phyloP scores from a whole-genome alignment of 2,329 filamentous ascomycete genomes.

The Whalleya microplaca region DNA sequence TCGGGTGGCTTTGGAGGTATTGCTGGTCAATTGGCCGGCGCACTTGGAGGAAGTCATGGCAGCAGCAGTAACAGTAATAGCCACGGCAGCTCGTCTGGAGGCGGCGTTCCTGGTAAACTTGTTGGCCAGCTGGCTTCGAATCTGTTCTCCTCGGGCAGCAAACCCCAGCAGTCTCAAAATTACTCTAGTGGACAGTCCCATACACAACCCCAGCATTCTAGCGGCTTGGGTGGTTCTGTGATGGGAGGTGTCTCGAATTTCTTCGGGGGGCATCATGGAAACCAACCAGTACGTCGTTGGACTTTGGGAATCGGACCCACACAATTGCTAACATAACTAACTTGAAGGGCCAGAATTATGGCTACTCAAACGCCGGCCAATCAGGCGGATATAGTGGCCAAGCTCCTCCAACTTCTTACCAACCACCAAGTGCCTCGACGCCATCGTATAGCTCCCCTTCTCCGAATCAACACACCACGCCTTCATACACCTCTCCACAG shows the following conservation, averaged over 20 bases:
- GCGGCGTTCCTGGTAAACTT: conserved; percentile 51
- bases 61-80: too few relatives aligned
- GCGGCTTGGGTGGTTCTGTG: conserved; percentile 56
- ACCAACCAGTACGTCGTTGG: conserved; percentile 41
- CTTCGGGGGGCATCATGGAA: conserved; percentile 53
- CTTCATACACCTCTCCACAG: conserved; percentile 26
- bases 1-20: conserved; percentile 50
- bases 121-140: conserved; percentile 60
- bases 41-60: conserved; percentile 32
- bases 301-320: neutral
- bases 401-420: conserved; percentile 66
- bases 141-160: conserved; percentile 54
- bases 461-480: conserved; percentile 33
- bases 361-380: conserved; percentile 61
- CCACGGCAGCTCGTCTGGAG: conserved; percentile 32
- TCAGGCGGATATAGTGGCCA: conserved; percentile 63
- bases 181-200: conserved; percentile 53
- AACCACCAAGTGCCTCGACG: conserved; percentile 42
- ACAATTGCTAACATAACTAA: conserved; percentile 31
- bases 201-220: conserved; percentile 43
- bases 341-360: conserved; percentile 59
- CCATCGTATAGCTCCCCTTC: conserved; percentile 36
- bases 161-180: conserved; percentile 51
- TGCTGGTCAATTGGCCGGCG: conserved; percentile 48
- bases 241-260: conserved; percentile 58